phyloP scores from a whole-genome alignment of 1,139 yeast species.

The Fermentozyma sake region DNA sequence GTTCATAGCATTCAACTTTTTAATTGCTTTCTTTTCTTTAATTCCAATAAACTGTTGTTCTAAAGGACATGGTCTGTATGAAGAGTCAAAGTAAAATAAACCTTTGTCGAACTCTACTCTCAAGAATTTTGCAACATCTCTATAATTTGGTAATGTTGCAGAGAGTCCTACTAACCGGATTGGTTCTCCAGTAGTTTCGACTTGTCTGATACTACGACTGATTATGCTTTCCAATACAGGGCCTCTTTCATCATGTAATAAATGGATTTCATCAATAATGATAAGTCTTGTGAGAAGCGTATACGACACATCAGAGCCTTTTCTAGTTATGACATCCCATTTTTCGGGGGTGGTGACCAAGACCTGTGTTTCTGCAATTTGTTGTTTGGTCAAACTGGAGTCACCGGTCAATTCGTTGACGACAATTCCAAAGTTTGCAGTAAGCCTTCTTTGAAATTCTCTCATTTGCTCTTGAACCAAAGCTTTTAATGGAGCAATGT shows the following conservation, averaged over 20 bases:
- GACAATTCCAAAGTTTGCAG: constrained; percentile 55
- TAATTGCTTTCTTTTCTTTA: constrained; percentile 79
- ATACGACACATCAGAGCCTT: constrained; percentile 59
- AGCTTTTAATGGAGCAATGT: constrained; percentile 92
- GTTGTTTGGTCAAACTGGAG: constrained; percentile 69
- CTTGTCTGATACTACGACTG: constrained; percentile 59
- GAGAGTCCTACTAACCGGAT: constrained; percentile 82
- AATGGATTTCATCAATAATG: constrained; percentile 92
- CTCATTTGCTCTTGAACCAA: constrained; percentile 93
- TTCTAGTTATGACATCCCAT: constrained; percentile 95
- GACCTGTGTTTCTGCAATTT: constrained; percentile 74
- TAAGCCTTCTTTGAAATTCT: constrained; percentile 71
- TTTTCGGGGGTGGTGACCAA: constrained; percentile 93
- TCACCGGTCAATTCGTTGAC: constrained; percentile 94
- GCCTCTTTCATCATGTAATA: constrained; percentile 92
- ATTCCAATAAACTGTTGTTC: constrained; percentile 87
- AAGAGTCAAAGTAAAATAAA: constrained; percentile 73
- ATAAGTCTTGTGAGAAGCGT: constrained; percentile 59
- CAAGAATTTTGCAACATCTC: constrained; percentile 81
- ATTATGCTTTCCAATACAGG: constrained; percentile 90
- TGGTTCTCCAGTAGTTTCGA: constrained; percentile 37
- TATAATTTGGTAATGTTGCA: constrained; percentile 89
- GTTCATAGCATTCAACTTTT: constrained; percentile 77
- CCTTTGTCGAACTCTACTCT: constrained; percentile 59
- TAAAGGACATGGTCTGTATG: constrained; percentile 88